A percentile compares a stretch with the other conserved stretches of the same genome.
These are phyloP conservation scores for Hypoxylon intermedium DNA, from an alignment of 495 filamentous ascomycete genomes.

Conservation along the genomic window DNA sequence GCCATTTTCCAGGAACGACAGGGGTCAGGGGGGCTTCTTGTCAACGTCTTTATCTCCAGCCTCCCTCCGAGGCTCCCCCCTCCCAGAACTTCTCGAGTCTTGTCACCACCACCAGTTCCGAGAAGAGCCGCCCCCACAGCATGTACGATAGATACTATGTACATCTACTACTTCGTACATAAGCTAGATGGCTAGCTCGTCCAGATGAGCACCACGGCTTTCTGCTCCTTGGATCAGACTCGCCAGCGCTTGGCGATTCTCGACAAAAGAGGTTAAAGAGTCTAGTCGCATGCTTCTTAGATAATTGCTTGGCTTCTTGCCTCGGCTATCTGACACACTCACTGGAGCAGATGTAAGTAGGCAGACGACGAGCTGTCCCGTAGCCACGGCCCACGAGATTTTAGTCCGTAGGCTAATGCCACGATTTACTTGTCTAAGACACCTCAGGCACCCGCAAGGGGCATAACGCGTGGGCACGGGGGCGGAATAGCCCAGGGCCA, in stretches of 20 bases:
- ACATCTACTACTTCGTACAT: too few relatives aligned
- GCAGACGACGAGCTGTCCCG: constrained; percentile 20
- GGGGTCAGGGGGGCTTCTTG: constrained; percentile 29
- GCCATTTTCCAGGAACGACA: constrained; percentile 34
- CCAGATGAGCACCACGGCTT: background rate
- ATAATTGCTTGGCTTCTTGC: constrained; percentile 2
- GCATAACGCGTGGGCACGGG: constrained; percentile 31
- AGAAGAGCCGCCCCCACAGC: background rate
- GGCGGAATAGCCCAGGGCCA: constrained; percentile 25
- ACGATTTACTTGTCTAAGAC: constrained; percentile 39
- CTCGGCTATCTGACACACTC: constrained; percentile 20
- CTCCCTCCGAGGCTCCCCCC: too few relatives aligned
- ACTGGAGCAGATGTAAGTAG: background rate
- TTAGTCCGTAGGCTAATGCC: constrained; percentile 32
- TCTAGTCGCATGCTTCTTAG: background rate
- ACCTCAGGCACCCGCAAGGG: constrained; percentile 24
- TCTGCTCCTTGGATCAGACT: background rate
- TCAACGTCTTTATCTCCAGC: constrained; percentile 32
- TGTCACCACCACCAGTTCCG: background rate
- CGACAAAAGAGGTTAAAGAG: background rate
- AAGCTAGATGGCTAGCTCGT: background rate
- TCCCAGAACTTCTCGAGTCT: constrained; percentile 6
- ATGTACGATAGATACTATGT: too few relatives aligned
- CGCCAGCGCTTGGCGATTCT: background rate
- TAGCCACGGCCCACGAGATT: constrained; percentile 20